Percentiles rank a stretch among this genome's conserved stretches.
These are phyloP conservation scores for Phytopythium chamaehyphon DNA, from an alignment of 352 stramenopile genomes.

Conservation along the genomic window DNA sequence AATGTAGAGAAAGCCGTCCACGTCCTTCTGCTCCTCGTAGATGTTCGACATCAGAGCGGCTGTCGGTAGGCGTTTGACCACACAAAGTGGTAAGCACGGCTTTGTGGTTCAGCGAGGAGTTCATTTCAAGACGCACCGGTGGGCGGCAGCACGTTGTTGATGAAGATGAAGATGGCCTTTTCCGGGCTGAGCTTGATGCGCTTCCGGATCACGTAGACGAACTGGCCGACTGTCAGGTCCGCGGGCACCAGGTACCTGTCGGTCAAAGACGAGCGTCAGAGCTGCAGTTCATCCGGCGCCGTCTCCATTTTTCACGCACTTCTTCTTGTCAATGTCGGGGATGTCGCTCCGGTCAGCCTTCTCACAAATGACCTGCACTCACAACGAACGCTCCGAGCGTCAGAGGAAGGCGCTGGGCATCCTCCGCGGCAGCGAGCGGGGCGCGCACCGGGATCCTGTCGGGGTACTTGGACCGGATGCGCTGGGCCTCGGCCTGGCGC, in stretches of 20 bases:
- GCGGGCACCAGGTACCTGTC: slow-evolving; percentile 92
- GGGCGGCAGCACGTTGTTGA: slow-evolving; percentile 97
- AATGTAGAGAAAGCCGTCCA: slow-evolving; percentile 99
- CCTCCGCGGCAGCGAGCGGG: not conserved
- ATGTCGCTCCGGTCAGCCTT: slow-evolving; percentile 98
- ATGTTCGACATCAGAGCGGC: slow-evolving; percentile 98
- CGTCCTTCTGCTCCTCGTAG: slow-evolving; percentile 99
- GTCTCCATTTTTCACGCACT: too few relatives aligned
- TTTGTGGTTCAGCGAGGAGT: too few relatives aligned
- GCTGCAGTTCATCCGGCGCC: too few relatives aligned
- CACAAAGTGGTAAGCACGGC: too few relatives aligned
- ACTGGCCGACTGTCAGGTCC: slow-evolving; percentile 97
- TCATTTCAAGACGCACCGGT: slow-evolving; percentile 57
- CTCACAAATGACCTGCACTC: slow-evolving; percentile 82
- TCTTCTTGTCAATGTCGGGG: slow-evolving; percentile 99
- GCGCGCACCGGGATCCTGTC: slow-evolving; percentile 94
- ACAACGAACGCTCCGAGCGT: not conserved
- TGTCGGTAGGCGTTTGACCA: slow-evolving; percentile 11
- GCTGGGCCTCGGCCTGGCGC: slow-evolving; percentile 96
- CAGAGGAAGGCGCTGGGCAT: not conserved
- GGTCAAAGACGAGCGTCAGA: not conserved
- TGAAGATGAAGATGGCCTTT: slow-evolving; percentile 98
- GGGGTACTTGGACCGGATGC: slow-evolving; percentile 98
- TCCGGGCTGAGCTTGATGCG: slow-evolving; percentile 98
- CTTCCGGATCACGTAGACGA: slow-evolving; percentile 99